Evolutionary conservation across 805 yeast genomes (phyloP), one percentile per base, ranked within the genome.

Genomic region (Wickerhamiella kurtzmanii): DNA sequence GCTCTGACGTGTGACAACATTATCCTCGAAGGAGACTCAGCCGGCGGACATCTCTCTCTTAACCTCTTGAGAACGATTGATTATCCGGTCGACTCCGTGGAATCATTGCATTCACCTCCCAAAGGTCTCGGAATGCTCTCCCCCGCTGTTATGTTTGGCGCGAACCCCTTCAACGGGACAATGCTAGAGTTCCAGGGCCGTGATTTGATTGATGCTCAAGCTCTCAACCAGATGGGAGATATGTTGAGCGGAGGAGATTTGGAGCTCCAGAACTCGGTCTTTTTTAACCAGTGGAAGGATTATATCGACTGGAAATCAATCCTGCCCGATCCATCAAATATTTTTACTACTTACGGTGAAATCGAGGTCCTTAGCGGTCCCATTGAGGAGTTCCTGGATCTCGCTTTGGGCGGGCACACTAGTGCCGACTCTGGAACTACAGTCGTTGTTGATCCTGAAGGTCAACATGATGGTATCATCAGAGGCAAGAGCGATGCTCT

Each of bases 11-110:
- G 47, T 44, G 43, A 44, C 21, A 50, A 57, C 44, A 53, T 60
- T 37, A 45, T 57, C 4, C 22, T 60, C 2, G 21, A 48, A 32
- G 66, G 66, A 18, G 66, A 62, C 41, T 60, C 64, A 3, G 61
- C 61, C 3, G 65, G 66, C 22, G 65, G 56, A 0, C 56, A 58
- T 35, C 47, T 62, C 17, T 16, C 51, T 5, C 44, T 59, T 16
- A 49, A 43, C 20, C 17, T 52, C 20, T 11, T 42, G 17, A 39
- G 40, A 17, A 36, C 38, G 8, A 36, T 36, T 36, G 8, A 36
- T 36, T 36, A 25, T 25, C 32, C 32, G 6, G 32, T 25, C 32
- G 32, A 25, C 32, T 6, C 32, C 32, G 32, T 25, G 6, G 32
- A 25, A 11, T 25, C 32, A 6, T 11, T 25, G 32, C 32, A 25